Evolutionary conservation across 2,329 filamentous ascomycete genomes (phyloP).

Genomic region (Raffaelea ambrosiae): DNA sequence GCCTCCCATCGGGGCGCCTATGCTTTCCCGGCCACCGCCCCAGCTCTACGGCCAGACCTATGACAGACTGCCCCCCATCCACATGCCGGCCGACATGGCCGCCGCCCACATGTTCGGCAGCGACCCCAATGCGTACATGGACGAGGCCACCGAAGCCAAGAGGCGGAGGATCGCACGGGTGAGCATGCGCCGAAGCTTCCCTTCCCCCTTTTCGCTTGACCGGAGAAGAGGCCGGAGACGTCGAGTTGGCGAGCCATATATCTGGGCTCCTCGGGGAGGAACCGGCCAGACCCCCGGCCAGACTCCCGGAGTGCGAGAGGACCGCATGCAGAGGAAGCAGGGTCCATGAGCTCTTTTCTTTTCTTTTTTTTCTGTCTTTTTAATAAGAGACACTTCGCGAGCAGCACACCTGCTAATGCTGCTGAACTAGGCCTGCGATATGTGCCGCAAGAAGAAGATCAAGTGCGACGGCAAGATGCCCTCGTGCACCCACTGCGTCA

Average conservation of each 20-base stretch:
- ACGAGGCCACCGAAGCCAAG: conserved; percentile 74
- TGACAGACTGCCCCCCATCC: conserved; percentile 47
- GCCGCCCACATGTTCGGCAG: conserved; percentile 46
- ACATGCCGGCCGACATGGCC: conserved; percentile 47
- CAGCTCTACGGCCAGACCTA: conserved; percentile 63
- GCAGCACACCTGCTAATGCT: too few species aligned
- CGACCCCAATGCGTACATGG: conserved; percentile 46
- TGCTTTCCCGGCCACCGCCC: conserved; percentile 60
- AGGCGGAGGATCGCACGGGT: conserved; percentile 81
- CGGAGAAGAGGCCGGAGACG: too few species aligned
- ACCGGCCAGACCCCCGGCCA: too few species aligned
- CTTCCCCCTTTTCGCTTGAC: too few species aligned
- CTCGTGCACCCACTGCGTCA: conserved; percentile 89
- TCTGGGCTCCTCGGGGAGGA: too few species aligned
- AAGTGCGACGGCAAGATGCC: conserved; percentile 97
- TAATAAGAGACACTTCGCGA: too few species aligned
- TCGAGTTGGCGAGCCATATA: too few species aligned
- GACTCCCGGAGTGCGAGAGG: too few species aligned
- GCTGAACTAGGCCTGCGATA: conserved; percentile 67
- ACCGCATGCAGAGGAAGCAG: too few species aligned
- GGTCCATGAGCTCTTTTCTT: too few species aligned
- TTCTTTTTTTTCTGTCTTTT: too few species aligned
- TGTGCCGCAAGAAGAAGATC: conserved; percentile 95
- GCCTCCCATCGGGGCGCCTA: conserved; percentile 41
- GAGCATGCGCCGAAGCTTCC: too few species aligned